Evolutionary conservation across 345 rosid species (phyloP), one percentile per base, ranked within the genome.

Genomic region (Citrus unshiu): DNA sequence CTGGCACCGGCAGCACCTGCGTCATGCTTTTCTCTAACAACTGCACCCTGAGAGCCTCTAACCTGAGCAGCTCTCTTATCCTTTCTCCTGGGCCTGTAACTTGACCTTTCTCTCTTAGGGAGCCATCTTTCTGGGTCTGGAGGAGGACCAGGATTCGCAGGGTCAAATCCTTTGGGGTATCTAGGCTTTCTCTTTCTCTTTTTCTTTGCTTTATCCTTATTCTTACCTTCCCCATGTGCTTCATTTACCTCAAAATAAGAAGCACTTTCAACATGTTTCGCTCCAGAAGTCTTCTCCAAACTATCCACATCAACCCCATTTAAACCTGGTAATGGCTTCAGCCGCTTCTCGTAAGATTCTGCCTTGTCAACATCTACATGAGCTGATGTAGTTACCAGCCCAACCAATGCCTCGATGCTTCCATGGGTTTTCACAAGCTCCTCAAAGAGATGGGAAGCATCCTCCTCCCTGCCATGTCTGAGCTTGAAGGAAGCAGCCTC

Each of bases 121-220:
- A 96, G 98, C 99, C 99, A 96, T 83, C 99, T 89, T 83, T 94
- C 99, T 2, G 97, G 99, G 78, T 96, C 97, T 0, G 99, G 98
- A 34, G 94, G 98, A 74, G 99, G 97, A 70, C 99, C 99, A 0
- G 98, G 99, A 88, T 96, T 91, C 0, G 95, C 91, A 0, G 97
- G 97, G 85, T 96, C 98, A 40, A 92, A 95, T n/a, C 99, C 99
- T 87, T 91, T 94, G 5, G 98, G 99, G 72, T 94, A 96, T 88
- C 86, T 95, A 32, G 99, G 99, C 86, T 95, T 95, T 87, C 98
- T 90, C 91, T 95, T 95, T 81, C 99, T 92, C 94, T 95, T 95
- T 77, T 88, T 95, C 92, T 95, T 95, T 9, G 87, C 74, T 85
- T 92, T 96, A 84, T 91, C 98, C 77, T 88, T 90, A 60, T 25